These are phyloP conservation scores for Pleurotus eryngii DNA, from an alignment of 768 basidiomycete genomes.

Conservation along the genomic window DNA sequence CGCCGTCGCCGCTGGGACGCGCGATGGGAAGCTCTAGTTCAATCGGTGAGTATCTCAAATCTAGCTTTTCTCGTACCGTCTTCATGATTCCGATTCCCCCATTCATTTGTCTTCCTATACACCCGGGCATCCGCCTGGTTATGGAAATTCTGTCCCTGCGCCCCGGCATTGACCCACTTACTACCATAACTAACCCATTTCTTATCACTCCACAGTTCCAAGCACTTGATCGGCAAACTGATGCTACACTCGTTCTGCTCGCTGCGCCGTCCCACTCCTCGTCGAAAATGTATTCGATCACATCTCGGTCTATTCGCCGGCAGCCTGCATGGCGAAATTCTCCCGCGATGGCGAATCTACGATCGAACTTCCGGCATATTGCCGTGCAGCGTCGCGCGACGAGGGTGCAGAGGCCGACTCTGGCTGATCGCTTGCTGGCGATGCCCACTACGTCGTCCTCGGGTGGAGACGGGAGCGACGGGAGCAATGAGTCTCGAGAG, in stretches of 20 bases:
- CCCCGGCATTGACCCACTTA: slow-evolving; percentile 3
- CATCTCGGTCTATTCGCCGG: slow-evolving; percentile 68
- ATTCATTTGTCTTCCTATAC: background rate
- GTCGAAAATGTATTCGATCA: slow-evolving; percentile 58
- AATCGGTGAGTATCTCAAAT: slow-evolving; percentile 51
- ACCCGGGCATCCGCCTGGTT: slow-evolving; percentile 11
- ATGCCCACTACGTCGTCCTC: slow-evolving; percentile 37
- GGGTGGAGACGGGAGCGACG: slow-evolving; percentile 54
- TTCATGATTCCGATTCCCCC: background rate
- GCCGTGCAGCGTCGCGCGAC: slow-evolving; percentile 51
- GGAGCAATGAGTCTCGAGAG: slow-evolving; percentile 49
- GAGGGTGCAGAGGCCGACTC: slow-evolving; percentile 38
- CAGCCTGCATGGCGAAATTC: slow-evolving; percentile 44
- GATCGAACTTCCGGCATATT: slow-evolving; percentile 55
- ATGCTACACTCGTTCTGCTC: slow-evolving; percentile 70
- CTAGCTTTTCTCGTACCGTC: background rate
- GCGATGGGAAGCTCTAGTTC: slow-evolving; percentile 71
- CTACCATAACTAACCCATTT: background rate
- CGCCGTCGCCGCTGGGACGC: slow-evolving; percentile 70
- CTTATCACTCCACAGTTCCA: slow-evolving; percentile 53
- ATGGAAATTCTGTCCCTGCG: slow-evolving; percentile 28
- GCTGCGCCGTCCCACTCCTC: slow-evolving; percentile 69
- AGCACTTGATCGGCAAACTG: slow-evolving; percentile 75
- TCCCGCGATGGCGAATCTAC: slow-evolving; percentile 48
- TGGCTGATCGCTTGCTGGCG: slow-evolving; percentile 48